These are phyloP conservation scores for Actinomortierella ambigua DNA, from an alignment of 371 early-diverging fungal genomes.

Conservation along the genomic window DNA sequence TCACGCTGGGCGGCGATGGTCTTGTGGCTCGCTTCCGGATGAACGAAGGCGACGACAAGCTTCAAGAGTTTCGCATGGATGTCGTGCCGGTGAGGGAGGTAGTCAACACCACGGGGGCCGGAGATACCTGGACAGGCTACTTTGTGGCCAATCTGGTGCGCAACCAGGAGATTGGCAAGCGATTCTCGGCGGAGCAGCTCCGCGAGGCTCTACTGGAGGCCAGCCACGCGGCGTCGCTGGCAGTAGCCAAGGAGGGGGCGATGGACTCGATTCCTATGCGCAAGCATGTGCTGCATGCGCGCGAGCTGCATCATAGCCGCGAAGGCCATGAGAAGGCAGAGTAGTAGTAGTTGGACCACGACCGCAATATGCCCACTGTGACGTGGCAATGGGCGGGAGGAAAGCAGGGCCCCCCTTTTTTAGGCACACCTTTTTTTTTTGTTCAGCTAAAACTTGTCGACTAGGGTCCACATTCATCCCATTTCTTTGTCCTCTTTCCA, in stretches of 20 bases:
- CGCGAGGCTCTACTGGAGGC: constrained; percentile 54
- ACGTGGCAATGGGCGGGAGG: too few relatives aligned
- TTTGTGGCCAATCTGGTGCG: constrained; percentile 69
- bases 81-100: constrained; percentile 51
- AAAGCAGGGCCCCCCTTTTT: too few relatives aligned
- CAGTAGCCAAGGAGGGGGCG: constrained; percentile 62
- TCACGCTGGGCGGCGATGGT: constrained; percentile 80
- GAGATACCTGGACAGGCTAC: constrained; percentile 79
- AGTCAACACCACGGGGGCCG: constrained; percentile 77
- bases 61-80: constrained; percentile 51
- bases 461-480: too few relatives aligned
- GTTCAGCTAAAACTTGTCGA: too few relatives aligned
- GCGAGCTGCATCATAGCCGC: too few relatives aligned
- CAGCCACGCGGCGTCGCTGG: constrained; percentile 62
- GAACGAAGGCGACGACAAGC: constrained; percentile 31
- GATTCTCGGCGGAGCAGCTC: constrained; percentile 48
- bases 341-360: too few relatives aligned
- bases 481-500: too few relatives aligned
- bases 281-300: constrained; percentile 42
- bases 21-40: constrained; percentile 56
- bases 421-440: too few relatives aligned
- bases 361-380: too few relatives aligned
- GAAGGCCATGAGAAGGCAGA: too few relatives aligned
- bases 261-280: constrained; percentile 67
- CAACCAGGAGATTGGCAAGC: constrained; percentile 37